Evolutionary conservation across 306 rosid species (phyloP), one percentile per base, ranked within the genome.

Genomic region (Quercus rubra): DNA sequence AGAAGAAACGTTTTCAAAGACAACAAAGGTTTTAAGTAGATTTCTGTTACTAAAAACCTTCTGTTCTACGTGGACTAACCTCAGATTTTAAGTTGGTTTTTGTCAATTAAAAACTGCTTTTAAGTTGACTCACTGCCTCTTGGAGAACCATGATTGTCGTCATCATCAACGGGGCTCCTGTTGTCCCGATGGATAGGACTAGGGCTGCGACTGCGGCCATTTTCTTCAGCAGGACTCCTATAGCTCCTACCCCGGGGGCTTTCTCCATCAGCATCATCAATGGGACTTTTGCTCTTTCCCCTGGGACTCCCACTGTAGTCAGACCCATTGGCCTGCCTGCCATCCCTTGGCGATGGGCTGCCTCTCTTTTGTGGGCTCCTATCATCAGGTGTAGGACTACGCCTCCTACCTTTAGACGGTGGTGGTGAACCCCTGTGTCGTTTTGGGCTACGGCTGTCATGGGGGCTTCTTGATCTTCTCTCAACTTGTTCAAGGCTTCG

Each of bases 381-480:
- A 25, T 82, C 84, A 46, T 88, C 85, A 0, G 87, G 87, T 8
- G 86, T 68, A 33, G 71, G 71, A 62, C 78, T 78, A 1, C 33
- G 87, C 79, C 79, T 88, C 86, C 87, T 85, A 31, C 87, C 84
- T 66, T 66, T 85, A n/a, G 89, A 83, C 12, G 84, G 79, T 13
- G 86, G 85, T 11, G 89, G 84, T 4, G 89, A 82, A 54, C 73
- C 69, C 77, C 89, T 79, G 13, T 64, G 84, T 20, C 76, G 76
- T 79, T 76, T 88, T 13, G 91, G 91, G 81, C 91, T 88, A 28
- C 62, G 71, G 57, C 87, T 83, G 75, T 84, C 87, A 12, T 35
- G 83, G 3, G 89, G 89, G 73, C 91, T 85, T 68, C 85, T 83
- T 41, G 87, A 85, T 74, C 87, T 83, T 83, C 87, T 88, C 51